These are phyloP conservation scores for Jamesozyma spencerorum DNA, from an alignment of 805 yeast species.

Conservation along the genomic window DNA sequence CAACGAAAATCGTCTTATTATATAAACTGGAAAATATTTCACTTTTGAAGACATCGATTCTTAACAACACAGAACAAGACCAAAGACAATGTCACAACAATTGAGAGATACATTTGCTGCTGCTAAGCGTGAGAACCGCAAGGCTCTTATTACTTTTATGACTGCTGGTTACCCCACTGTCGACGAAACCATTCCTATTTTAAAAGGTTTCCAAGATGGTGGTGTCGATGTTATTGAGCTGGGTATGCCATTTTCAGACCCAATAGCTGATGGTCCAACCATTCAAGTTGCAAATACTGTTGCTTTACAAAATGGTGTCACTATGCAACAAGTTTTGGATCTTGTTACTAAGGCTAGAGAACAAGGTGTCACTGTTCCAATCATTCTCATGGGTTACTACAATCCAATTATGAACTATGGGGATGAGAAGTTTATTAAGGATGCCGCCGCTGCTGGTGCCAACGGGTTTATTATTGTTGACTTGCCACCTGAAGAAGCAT, in stretches of 20 bases:
- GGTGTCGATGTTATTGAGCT: slow-evolving; percentile 93
- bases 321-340: slow-evolving; percentile 59
- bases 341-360: slow-evolving; percentile 66
- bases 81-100: slow-evolving; percentile 24
- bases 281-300: slow-evolving; percentile 79
- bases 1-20: no score
- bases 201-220: slow-evolving; percentile 84
- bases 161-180: slow-evolving; percentile 91
- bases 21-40: no score
- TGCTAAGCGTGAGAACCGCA: slow-evolving; percentile 58
- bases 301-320: slow-evolving; percentile 80
- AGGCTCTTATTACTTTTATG: slow-evolving; percentile 82
- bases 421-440: slow-evolving; percentile 71
- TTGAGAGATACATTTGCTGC: slow-evolving; percentile 46
- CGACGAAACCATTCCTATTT: slow-evolving; percentile 78
- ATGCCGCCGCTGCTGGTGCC: slow-evolving; percentile 81
- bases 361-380: slow-evolving; percentile 79
- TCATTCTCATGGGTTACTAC: slow-evolving; percentile 94
- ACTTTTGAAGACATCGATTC: no score
- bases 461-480: slow-evolving; percentile 93
- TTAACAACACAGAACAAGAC: neutral
- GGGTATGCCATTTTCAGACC: slow-evolving; percentile 95
- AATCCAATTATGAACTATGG: slow-evolving; percentile 89
- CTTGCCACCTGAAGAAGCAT: slow-evolving; percentile 96
- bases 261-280: slow-evolving; percentile 97